Conservation (phyloP, 1,284 basidiomycete genomes). For the Ceratobasidium sp. region DNA sequence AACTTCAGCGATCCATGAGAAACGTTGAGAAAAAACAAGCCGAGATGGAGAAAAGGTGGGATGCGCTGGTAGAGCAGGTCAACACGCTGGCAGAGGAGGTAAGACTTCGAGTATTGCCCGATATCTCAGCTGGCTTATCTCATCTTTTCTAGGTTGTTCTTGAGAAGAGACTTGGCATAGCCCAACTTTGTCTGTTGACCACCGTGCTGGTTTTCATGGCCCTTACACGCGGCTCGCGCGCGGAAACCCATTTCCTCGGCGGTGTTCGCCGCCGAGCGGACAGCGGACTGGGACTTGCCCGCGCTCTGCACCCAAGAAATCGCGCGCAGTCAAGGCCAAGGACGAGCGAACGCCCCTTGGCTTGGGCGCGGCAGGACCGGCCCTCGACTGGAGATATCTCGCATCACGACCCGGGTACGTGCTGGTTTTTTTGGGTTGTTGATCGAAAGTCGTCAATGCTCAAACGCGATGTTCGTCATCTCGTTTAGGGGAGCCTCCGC, state of each 20-base stretch:
- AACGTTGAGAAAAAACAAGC: constrained; percentile 76
- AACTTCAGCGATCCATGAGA: constrained; percentile 66
- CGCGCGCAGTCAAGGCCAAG: constrained; percentile 31
- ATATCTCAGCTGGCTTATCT: constrained; percentile 5
- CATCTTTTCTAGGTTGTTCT: constrained; percentile 65
- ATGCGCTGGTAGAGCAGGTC: constrained; percentile 68
- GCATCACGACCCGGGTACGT: constrained; percentile 14
- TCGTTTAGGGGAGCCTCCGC: neutral
- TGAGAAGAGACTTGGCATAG: constrained; percentile 84
- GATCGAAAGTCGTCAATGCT: neutral
- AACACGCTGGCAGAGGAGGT: constrained; percentile 80
- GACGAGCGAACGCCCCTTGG: constrained; percentile 1
- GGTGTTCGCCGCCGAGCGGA: constrained; percentile 25
- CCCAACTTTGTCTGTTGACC: constrained; percentile 79
- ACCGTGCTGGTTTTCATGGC: constrained; percentile 83
- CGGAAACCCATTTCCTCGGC: constrained; percentile 21
- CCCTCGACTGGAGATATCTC: constrained; percentile 21
- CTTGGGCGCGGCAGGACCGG: constrained; percentile 30
- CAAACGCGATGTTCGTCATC: neutral
- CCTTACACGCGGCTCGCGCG: constrained; percentile 74
- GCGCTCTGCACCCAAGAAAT: constrained; percentile 14
- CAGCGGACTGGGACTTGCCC: constrained; percentile 12
- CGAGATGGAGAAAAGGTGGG: constrained; percentile 73
- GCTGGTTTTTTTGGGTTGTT: neutral
- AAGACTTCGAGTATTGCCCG: constrained; percentile 37